These are phyloP conservation scores for Cadophora sp. DNA, from an alignment of 2,329 filamentous ascomycete genomes.

Conservation along the genomic window DNA sequence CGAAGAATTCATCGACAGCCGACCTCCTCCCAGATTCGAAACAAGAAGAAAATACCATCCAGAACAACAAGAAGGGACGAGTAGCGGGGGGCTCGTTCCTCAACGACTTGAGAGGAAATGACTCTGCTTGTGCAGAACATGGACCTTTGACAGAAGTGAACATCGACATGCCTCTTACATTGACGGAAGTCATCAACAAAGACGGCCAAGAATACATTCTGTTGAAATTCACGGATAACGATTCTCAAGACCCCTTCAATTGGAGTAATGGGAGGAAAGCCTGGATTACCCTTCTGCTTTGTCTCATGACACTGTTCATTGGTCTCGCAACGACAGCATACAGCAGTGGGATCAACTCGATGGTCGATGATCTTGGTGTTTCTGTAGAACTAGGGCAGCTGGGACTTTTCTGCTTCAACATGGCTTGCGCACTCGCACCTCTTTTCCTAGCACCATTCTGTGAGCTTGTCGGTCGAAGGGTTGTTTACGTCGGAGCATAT, in stretches of 20 bases:
- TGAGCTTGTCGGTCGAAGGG: slow-evolving; percentile 83
- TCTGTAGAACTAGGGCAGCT: slow-evolving; percentile 53
- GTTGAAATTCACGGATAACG: slow-evolving; percentile 53
- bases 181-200: slow-evolving; percentile 50
- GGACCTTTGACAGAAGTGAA: slow-evolving; percentile 51
- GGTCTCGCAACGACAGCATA: slow-evolving; percentile 61
- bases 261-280: slow-evolving; percentile 53
- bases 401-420: slow-evolving; percentile 76
- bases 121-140: slow-evolving; percentile 37
- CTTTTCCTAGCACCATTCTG: slow-evolving; percentile 88
- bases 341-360: slow-evolving; percentile 54
- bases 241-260: slow-evolving; percentile 59
- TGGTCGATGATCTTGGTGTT: slow-evolving; percentile 53
- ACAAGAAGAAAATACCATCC: slow-evolving; percentile 31
- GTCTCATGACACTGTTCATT: slow-evolving; percentile 60
- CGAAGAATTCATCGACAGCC: slow-evolving; percentile 18
- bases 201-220: slow-evolving; percentile 54
- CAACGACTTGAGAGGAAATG: slow-evolving; percentile 44
- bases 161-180: slow-evolving; percentile 56
- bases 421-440: slow-evolving; percentile 78
- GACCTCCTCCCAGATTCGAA: slow-evolving; percentile 25
- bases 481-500: slow-evolving; percentile 74
- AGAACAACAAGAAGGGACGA: slow-evolving; percentile 40
- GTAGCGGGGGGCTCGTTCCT: slow-evolving; percentile 49
- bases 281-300: slow-evolving; percentile 54